A percentile compares a stretch with the other conserved stretches of the same genome.
These are phyloP conservation scores for Puccinia triticina DNA, from an alignment of 1,284 basidiomycete species.

Conservation along the genomic window DNA sequence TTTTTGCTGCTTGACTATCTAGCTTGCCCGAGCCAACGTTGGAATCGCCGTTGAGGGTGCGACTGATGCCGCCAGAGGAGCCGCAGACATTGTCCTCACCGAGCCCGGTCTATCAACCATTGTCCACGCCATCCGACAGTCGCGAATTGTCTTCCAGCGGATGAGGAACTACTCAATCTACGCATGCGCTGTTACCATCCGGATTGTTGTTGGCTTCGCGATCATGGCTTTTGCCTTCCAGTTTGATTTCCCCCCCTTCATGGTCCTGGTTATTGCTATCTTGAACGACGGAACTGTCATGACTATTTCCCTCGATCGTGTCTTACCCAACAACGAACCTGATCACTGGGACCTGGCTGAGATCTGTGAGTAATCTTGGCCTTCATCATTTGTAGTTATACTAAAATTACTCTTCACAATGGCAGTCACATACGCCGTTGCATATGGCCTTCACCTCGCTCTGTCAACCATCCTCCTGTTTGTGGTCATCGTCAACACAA, in stretches of 20 bases:
- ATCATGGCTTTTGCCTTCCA: conserved; percentile 51
- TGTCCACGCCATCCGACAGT: conserved; percentile 91
- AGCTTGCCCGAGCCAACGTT: conserved; percentile 67
- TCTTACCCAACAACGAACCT: conserved; percentile 79
- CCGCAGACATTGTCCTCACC: conserved; percentile 90
- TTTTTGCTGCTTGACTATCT: conserved; percentile 56
- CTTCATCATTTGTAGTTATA: too few species aligned
- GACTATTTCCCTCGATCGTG: conserved; percentile 96
- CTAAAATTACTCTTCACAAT: not conserved
- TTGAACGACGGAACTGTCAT: conserved; percentile 68
- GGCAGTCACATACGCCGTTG: conserved; percentile 89
- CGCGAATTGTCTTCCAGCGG: conserved; percentile 94
- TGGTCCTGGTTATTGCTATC: conserved; percentile 78
- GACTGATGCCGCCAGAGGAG: conserved; percentile 90
- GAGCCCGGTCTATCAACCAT: conserved; percentile 96
- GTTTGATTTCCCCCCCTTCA: conserved; percentile 53
- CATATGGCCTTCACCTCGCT: conserved; percentile 90
- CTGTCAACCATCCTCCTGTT: conserved; percentile 82
- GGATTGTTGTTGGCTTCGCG: conserved; percentile 52
- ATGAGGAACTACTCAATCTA: conserved; percentile 92
- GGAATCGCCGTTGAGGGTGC: conserved; percentile 83
- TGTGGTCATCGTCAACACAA: conserved; percentile 80
- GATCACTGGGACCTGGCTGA: conserved; percentile 95
- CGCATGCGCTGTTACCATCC: conserved; percentile 52
- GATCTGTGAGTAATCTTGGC: conserved; percentile 68